phyloP scores from a whole-genome alignment of 208 protist genomes.

The Strigomonas culicis region DNA sequence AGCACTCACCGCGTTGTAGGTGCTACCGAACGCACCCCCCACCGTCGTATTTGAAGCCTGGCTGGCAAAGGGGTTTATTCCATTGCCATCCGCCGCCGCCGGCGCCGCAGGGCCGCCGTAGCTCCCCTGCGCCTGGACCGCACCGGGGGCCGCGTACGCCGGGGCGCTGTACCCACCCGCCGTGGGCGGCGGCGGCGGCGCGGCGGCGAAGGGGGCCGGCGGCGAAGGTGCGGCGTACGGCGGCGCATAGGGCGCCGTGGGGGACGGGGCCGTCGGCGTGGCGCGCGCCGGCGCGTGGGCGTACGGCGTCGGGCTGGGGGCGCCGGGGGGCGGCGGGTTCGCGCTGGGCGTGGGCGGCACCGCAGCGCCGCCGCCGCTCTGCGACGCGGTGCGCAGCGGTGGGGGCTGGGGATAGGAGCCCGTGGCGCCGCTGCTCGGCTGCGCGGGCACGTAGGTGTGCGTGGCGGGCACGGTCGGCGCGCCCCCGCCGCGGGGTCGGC shows the following conservation, averaged over 20 bases:
- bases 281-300: not conserved
- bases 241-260: not conserved
- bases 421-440: not conserved
- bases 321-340: not conserved
- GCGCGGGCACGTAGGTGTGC: not conserved
- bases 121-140: no score
- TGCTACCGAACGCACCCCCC: no score
- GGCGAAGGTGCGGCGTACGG: no score
- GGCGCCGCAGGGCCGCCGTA: no score
- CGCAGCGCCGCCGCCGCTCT: not conserved
- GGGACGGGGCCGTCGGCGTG: not conserved
- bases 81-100: no score
- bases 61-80: no score
- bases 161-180: not conserved
- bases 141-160: no score
- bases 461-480: not conserved
- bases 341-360: not conserved
- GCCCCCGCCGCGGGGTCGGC: no score
- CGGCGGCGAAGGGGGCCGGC: no score
- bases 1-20: no score
- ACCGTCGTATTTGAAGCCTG: no score
- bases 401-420: not conserved
- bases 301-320: not conserved
- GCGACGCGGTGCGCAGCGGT: not conserved
- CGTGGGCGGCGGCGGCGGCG: constrained; percentile 2